Conservation (phyloP, 805 yeast genomes). For the Myxozyma geophila region DNA sequence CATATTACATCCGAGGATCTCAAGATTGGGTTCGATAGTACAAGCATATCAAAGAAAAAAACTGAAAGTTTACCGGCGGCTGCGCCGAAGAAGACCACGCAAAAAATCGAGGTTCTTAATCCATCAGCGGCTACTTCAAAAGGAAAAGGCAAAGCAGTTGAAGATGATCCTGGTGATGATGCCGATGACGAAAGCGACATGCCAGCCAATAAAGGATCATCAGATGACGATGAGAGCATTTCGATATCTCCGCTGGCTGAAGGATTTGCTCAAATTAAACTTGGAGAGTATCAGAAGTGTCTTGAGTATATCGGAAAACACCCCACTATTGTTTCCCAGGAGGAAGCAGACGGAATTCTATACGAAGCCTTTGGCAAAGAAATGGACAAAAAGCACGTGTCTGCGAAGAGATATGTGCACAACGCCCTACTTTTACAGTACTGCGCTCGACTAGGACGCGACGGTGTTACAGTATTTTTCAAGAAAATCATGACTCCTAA, state of each 20-base stretch:
- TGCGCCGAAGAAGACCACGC: slow-evolving; percentile 39
- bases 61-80: slow-evolving; percentile 42
- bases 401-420: slow-evolving; percentile 70
- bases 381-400: slow-evolving; percentile 59
- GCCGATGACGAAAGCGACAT: slow-evolving; percentile 15
- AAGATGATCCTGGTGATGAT: slow-evolving; percentile 17
- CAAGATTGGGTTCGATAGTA: slow-evolving; percentile 88
- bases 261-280: slow-evolving; percentile 63
- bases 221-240: slow-evolving; percentile 37
- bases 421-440: slow-evolving; percentile 83
- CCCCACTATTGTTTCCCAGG: slow-evolving; percentile 72
- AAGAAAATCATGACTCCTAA: slow-evolving; percentile 57
- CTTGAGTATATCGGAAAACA: slow-evolving; percentile 58
- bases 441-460: slow-evolving; percentile 51
- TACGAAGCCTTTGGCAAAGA: slow-evolving; percentile 91
- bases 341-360: slow-evolving; percentile 87
- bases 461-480: slow-evolving; percentile 69
- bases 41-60: slow-evolving; percentile 69
- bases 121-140: slow-evolving; percentile 18
- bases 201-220: background rate
- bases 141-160: slow-evolving; percentile 9
- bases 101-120: slow-evolving; percentile 47
- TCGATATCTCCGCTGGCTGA: slow-evolving; percentile 64
- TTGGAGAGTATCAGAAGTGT: slow-evolving; percentile 54
- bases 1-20: slow-evolving; percentile 90